phyloP scores from a whole-genome alignment of 306 rosid species.

The Cyamopsis tetragonoloba region DNA sequence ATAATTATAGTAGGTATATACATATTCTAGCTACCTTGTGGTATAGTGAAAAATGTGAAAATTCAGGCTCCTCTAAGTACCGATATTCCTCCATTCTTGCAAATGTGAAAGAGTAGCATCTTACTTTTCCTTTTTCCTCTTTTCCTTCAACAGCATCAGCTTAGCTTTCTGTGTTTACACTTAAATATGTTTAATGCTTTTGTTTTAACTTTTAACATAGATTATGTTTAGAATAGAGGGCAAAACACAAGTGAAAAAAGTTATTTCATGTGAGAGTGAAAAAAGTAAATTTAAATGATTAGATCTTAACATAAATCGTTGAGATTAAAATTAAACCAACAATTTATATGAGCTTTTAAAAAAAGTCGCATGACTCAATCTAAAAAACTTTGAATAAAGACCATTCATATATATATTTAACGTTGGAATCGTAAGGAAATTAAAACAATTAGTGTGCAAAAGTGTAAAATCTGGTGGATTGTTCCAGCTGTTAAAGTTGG shows the following conservation, averaged over 20 bases:
- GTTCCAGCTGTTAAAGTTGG: neutral
- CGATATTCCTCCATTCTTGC: conserved; percentile 44
- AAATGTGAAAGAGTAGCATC: conserved; percentile 34
- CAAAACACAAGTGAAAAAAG: too few relatives aligned
- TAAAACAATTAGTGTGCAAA: conserved; percentile 1
- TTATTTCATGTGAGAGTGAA: too few relatives aligned
- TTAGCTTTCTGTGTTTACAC: neutral
- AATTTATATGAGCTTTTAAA: too few relatives aligned
- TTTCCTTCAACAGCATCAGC: neutral
- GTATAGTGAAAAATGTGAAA: conserved; percentile 48
- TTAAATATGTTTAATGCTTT: neutral
- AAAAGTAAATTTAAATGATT: too few relatives aligned
- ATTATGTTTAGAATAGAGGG: neutral
- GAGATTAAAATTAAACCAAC: too few relatives aligned
- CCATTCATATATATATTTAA: too few relatives aligned
- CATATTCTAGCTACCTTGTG: conserved; percentile 55
- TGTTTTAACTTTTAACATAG: neutral
- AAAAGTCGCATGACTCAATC: too few relatives aligned
- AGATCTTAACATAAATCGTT: too few relatives aligned
- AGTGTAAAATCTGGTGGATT: conserved; percentile 16
- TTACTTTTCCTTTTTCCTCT: neutral
- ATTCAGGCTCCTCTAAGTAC: conserved; percentile 43
- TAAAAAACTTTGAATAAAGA: too few relatives aligned
- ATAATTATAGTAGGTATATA: too few relatives aligned
- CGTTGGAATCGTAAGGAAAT: too few relatives aligned